Conservation (phyloP, 345 rosid genomes). For the Ceriops zippeliana region DNA sequence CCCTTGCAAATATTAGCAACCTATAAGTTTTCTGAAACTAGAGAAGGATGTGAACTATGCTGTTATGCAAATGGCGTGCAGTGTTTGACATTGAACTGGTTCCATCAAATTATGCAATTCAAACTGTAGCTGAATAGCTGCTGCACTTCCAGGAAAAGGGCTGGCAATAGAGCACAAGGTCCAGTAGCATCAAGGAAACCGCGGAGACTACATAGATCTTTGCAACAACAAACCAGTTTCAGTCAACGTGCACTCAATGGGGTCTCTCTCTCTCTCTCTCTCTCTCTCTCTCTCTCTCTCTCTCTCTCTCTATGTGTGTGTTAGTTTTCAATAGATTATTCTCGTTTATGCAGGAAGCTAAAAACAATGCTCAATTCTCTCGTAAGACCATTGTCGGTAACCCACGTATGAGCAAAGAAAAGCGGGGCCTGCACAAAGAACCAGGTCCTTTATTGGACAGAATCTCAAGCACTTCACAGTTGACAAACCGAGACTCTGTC, state of each 20-base stretch:
- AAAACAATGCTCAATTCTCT: conserved; percentile 21
- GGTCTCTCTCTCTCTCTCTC: conserved; percentile 31
- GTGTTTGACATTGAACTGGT: background rate
- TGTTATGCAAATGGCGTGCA: background rate
- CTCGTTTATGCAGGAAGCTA: conserved; percentile 34
- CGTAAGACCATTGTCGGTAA: conserved; percentile 13
- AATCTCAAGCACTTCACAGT: conserved; percentile 30
- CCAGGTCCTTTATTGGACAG: conserved; percentile 27
- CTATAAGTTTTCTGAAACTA: background rate
- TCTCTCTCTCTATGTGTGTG: background rate
- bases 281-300: background rate
- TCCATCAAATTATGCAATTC: background rate
- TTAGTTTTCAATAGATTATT: conserved; percentile 1
- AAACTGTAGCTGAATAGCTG: background rate
- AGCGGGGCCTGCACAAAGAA: conserved; percentile 15
- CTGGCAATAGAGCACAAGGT: conserved; percentile 39
- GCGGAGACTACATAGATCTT: conserved; percentile 35
- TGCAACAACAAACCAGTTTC: conserved; percentile 32
- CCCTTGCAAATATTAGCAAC: background rate
- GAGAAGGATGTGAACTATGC: background rate
- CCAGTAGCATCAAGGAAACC: conserved; percentile 42
- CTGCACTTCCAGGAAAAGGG: conserved; percentile 45
- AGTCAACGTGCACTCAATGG: conserved; percentile 30
- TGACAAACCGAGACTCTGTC: conserved; percentile 4
- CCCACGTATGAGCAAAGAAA: conserved; percentile 13